Evolutionary conservation across 2,329 filamentous ascomycete species (phyloP), one percentile per base, ranked within the genome.

Genomic region (Beauveria brongniartii): DNA sequence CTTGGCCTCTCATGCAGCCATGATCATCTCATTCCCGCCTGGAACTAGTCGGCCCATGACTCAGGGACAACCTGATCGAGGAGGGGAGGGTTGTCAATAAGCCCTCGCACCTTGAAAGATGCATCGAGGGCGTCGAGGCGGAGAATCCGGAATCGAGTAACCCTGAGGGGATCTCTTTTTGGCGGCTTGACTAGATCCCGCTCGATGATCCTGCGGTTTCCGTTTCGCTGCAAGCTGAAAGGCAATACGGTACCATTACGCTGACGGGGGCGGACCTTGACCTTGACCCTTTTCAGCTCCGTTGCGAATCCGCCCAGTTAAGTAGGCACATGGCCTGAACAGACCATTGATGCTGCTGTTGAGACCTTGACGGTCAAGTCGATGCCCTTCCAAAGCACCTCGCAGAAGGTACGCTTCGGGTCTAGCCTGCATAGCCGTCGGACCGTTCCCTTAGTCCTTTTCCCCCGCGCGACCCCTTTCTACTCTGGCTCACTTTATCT

Each of bases 131-230:
- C 30, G 55, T 18, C 9, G 22, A 34, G 51, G 28, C 18, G 26
- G 12, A 18, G 55, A 14, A 26, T 18, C 22, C 18, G 34, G 47
- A 26, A 58, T 52, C 47, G 24, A 26, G 34, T 34, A 8, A 43
- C 10, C n/a, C 24, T 24, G 46, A 40, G 30, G n/a, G 5, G 26
- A 34, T 44, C n/a, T 24, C 22, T 43, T 52, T 52, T 47, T 37
- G 18, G 44, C 40, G 14, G 26, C 37, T 46, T 59, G n/a, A 26
- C 37, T 54, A 43, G 57, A 46, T 59, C 48, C 57, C 50, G 48
- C 22, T 59, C 37, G 40, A 50, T 44, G 57, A 54, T 54, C 16
- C 40, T 59, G 40, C 50, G 57, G 48, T 59, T 37, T 50, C 41
- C 48, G 48, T 53, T 53, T 46, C 34, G 26, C 14, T 28, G n/a